Conservation (phyloP, 2,329 filamentous ascomycete genomes). For the Penicillium sp. region DNA sequence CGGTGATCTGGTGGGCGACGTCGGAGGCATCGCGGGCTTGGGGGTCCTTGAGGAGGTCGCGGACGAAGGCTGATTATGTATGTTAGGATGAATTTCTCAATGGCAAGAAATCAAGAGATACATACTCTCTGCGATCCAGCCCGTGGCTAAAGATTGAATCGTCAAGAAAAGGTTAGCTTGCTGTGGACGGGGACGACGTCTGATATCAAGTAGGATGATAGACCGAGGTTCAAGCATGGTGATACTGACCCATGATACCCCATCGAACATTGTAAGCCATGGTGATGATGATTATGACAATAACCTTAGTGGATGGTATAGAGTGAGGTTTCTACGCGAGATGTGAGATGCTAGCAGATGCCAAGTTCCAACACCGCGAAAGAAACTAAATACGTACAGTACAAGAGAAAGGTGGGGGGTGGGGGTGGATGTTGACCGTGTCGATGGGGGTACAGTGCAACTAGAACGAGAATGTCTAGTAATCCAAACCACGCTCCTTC, state of each 20-base stretch:
- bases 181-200: not conserved
- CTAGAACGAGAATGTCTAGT: too few relatives aligned
- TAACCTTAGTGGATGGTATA: not conserved
- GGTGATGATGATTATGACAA: slow-evolving; percentile 2
- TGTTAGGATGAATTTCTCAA: too few relatives aligned
- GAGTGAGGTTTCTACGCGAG: too few relatives aligned
- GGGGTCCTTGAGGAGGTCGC: slow-evolving; percentile 72
- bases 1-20: slow-evolving; percentile 69
- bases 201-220: too few relatives aligned
- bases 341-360: too few relatives aligned
- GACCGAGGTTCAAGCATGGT: too few relatives aligned
- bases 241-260: slow-evolving; percentile 39
- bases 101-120: not conserved
- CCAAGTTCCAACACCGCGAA: too few relatives aligned
- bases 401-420: too few relatives aligned
- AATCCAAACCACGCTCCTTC: too few relatives aligned
- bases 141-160: slow-evolving; percentile 40
- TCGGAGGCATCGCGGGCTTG: slow-evolving; percentile 62
- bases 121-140: slow-evolving; percentile 39
- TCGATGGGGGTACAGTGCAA: too few relatives aligned
- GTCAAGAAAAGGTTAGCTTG: slow-evolving; percentile 12
- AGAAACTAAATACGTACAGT: too few relatives aligned
- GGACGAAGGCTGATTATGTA: slow-evolving; percentile 52
- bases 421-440: too few relatives aligned
- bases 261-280: slow-evolving; percentile 37